These are phyloP conservation scores for Erythrophleum fordii DNA, from an alignment of 306 rosid species.

Conservation along the genomic window DNA sequence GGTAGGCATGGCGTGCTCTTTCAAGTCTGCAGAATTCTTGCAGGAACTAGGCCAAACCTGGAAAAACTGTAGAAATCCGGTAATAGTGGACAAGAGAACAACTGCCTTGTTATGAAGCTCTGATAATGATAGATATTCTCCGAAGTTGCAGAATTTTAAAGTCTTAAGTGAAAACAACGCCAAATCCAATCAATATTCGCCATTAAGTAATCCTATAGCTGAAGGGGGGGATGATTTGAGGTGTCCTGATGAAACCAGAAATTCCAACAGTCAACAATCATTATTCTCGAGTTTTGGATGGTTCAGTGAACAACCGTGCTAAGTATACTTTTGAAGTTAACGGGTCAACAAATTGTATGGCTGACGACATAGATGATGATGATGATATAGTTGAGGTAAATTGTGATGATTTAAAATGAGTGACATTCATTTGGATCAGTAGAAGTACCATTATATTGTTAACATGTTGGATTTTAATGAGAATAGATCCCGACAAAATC, in stretches of 20 bases:
- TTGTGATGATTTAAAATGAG: constrained; percentile 22
- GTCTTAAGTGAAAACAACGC: constrained; percentile 31
- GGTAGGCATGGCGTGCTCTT: constrained; percentile 81
- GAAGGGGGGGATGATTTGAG: constrained; percentile 39
- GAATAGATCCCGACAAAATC: too few species aligned
- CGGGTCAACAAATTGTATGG: constrained; percentile 41
- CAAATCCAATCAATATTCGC: constrained; percentile 39
- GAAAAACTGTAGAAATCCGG: constrained; percentile 49
- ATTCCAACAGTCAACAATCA: constrained; percentile 46
- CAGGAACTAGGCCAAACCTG: constrained; percentile 67
- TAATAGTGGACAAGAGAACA: constrained; percentile 44
- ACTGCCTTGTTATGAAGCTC: constrained; percentile 40
- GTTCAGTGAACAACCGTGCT: constrained; percentile 43
- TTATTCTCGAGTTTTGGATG: constrained; percentile 45
- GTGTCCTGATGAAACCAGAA: constrained; percentile 46
- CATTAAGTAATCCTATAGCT: constrained; percentile 40
- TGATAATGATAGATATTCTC: constrained; percentile 34
- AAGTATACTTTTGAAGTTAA: constrained; percentile 47
- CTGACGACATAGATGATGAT: constrained; percentile 53
- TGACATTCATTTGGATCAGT: constrained; percentile 27
- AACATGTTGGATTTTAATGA: constrained; percentile 10
- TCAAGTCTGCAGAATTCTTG: constrained; percentile 67
- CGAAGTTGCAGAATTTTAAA: constrained; percentile 32
- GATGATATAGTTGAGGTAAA: constrained; percentile 82
- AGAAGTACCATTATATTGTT: constrained; percentile 9